Percentiles rank a stretch among this genome's conserved stretches.
These are phyloP conservation scores for Globisporangium splendens DNA, from an alignment of 352 stramenopile genomes.

Conservation along the genomic window DNA sequence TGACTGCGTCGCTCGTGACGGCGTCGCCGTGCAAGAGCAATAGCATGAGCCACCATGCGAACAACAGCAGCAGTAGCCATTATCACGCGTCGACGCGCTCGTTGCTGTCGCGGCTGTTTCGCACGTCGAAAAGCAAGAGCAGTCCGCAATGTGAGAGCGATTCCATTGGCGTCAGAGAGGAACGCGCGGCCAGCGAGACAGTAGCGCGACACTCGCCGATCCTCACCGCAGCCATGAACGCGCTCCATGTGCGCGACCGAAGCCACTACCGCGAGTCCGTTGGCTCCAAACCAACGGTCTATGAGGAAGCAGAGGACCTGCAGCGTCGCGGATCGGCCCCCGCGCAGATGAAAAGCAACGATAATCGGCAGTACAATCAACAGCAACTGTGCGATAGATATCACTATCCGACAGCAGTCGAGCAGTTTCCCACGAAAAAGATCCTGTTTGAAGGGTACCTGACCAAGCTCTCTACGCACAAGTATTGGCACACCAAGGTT, in stretches of 20 bases:
- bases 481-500: slow-evolving; percentile 60
- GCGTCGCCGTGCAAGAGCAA: slow-evolving; percentile 5
- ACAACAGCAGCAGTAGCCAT: slow-evolving; percentile 7
- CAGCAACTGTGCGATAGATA: neutral
- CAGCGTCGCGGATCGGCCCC: slow-evolving; percentile 3
- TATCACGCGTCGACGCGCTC: slow-evolving; percentile 9
- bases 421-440: slow-evolving; percentile 5
- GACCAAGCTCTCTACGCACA: slow-evolving; percentile 45
- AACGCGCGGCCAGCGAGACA: neutral
- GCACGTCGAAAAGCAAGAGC: slow-evolving; percentile 14
- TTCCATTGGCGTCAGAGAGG: neutral
- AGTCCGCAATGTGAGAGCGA: neutral
- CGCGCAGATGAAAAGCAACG: neutral
- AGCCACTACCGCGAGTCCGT: neutral
- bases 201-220: slow-evolving; percentile 1
- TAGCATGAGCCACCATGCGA: neutral
- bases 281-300: neutral
- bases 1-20: neutral
- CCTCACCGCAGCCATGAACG: neutral
- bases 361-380: neutral
- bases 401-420: neutral
- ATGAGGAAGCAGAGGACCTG: neutral
- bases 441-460: slow-evolving; percentile 51
- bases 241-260: slow-evolving; percentile 6
- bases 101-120: slow-evolving; percentile 26